Evolutionary conservation across 106 monocot species (phyloP).

Genomic region (Dendrobium chrysotoxum): DNA sequence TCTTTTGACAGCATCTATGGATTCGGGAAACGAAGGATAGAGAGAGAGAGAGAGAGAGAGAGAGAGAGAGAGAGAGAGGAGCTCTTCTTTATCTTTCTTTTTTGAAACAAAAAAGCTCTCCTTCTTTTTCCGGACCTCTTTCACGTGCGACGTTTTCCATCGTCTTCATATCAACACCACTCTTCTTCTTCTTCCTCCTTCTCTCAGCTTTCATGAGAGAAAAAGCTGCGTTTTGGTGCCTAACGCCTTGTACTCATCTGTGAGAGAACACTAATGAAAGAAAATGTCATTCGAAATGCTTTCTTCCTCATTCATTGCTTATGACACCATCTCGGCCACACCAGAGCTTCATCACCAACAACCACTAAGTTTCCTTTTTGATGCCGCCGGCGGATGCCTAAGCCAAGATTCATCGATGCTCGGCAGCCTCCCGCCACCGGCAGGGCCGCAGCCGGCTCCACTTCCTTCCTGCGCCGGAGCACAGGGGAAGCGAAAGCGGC

Average conservation of each 20-base stretch:
- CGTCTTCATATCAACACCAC: slow-evolving; percentile 1
- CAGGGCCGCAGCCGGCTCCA: neutral
- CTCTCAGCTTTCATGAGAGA: neutral
- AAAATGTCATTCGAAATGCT: slow-evolving; percentile 39
- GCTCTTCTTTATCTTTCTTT: neutral
- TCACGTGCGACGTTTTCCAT: slow-evolving; percentile 25
- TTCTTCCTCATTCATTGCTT: slow-evolving; percentile 30
- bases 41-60: slow-evolving; percentile 12
- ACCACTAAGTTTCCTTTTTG: slow-evolving; percentile 19
- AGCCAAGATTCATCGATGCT: neutral
- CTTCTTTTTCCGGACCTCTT: slow-evolving; percentile 16
- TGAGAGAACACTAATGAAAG: neutral
- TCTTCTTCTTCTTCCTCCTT: neutral
- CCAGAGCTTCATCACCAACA: slow-evolving; percentile 1
- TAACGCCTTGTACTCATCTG: neutral
- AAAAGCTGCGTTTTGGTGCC: slow-evolving; percentile 28
- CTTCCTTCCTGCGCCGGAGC: neutral
- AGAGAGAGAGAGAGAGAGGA: neutral
- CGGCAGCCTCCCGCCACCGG: neutral
- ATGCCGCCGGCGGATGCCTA: slow-evolving; percentile 9
- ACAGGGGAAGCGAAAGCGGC: slow-evolving; percentile 48
- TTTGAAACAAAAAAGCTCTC: slow-evolving; percentile 23
- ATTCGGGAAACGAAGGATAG: slow-evolving; percentile 21
- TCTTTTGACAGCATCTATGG: slow-evolving; percentile 23
- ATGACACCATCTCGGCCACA: slow-evolving; percentile 44